Conservation (phyloP, 805 yeast genomes). For the Candida ovalis region DNA sequence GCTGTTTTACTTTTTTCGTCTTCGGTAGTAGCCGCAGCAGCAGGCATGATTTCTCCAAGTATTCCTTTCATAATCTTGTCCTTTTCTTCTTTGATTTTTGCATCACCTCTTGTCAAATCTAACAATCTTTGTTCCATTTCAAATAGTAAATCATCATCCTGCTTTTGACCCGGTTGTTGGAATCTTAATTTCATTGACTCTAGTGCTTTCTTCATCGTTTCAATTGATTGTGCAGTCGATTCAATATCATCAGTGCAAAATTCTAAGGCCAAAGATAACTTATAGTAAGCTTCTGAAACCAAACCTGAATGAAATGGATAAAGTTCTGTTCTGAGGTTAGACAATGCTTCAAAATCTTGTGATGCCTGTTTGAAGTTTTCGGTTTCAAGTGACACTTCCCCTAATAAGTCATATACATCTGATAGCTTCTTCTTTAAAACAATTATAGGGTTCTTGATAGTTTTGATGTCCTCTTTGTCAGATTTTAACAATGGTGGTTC, state of each 20-base stretch:
- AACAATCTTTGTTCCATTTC: constrained; percentile 54
- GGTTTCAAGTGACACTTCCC: constrained; percentile 86
- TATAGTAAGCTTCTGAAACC: constrained; percentile 77
- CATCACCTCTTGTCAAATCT: constrained; percentile 52
- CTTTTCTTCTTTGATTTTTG: constrained; percentile 46
- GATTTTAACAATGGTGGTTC: constrained; percentile 18
- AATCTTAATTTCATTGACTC: constrained; percentile 42
- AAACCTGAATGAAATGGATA: constrained; percentile 51
- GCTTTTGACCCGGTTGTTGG: constrained; percentile 35
- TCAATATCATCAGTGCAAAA: constrained; percentile 54
- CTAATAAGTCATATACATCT: constrained; percentile 73
- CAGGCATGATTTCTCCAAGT: constrained; percentile 41
- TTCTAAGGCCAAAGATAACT: constrained; percentile 75
- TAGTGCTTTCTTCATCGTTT: constrained; percentile 37
- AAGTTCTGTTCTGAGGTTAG: constrained; percentile 50
- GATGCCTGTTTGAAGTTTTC: constrained; percentile 83
- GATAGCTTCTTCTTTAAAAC: constrained; percentile 52
- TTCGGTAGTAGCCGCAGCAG: not conserved
- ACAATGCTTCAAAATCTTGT: constrained; percentile 57
- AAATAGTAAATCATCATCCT: constrained; percentile 43
- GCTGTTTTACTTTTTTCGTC: constrained; percentile 22
- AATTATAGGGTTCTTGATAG: constrained; percentile 30
- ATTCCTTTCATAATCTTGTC: constrained; percentile 53
- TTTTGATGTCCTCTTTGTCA: constrained; percentile 17
- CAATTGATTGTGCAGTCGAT: constrained; percentile 51